Base-by-base conservation (phyloP, 495 filamentous ascomycete species). In the Lophiotrema nucula region DNA sequence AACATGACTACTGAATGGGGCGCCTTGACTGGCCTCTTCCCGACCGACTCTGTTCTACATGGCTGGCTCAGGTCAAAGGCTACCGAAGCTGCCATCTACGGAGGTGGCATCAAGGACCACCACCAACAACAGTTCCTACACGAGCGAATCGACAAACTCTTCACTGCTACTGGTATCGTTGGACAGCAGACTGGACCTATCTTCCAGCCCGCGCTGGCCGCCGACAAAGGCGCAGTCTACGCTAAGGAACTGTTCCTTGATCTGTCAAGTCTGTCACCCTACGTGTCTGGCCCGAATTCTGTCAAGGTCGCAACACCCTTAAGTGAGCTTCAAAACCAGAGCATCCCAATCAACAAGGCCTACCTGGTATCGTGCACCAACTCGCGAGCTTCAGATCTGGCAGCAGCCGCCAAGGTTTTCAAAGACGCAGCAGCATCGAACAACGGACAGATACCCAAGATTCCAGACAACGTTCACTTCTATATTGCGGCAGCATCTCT, bases 1-100 rank as follows among this genome's bases (percentile, higher is more conserved):
- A 97, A 97, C 73, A 97, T 97, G 93, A 88, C 91, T 0, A 95
- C 88, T 0, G 93, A 98, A 70, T 97, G 92, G 92, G 90, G 89
- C 37, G 92, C 90, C 0, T 74, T 95, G 11, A 81, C 80, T 24
- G 88, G 86, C 16, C 72, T 92, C 15, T 97, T 96, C 74, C 92
- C 92, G 3, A 88, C 95, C 53, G 92, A 98, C 66, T 55, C 64
- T 0, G 77, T 83, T 0, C 77, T 97, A 22, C 74, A 84, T 62
- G 70, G 72, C n/a, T 97, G 93, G 92, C 69, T 92, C 6, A 77
- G 83, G 21, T 76, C 74, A 63, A 95, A 90, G 74, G 90, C 91
- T 16, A 88, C 88, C 0, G 78, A 77, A 2, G 75, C 85, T 0
- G 84, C 84, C 13, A 76, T 88, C 69, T 79, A 79, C 69, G 64